These are phyloP conservation scores for Metschnikowia lochheadii DNA, from an alignment of 805 yeast species.

Conservation along the genomic window DNA sequence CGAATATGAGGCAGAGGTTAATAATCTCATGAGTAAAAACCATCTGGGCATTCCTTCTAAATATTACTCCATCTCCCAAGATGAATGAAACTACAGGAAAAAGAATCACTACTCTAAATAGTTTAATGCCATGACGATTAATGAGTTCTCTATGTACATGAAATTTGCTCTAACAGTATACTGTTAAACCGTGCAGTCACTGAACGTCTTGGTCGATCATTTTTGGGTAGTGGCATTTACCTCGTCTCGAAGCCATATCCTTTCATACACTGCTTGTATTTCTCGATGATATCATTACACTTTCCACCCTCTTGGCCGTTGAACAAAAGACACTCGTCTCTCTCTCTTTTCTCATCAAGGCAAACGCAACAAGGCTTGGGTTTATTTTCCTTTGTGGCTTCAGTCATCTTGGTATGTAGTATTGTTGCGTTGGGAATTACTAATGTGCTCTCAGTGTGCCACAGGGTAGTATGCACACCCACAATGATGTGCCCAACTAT, in stretches of 20 bases:
- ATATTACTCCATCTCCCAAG: background rate
- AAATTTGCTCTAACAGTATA: background rate
- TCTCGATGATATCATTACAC: constrained; percentile 65
- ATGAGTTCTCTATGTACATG: constrained; percentile 1
- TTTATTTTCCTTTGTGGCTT: constrained; percentile 34
- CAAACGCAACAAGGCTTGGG: constrained; percentile 98
- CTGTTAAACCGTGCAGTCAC: background rate
- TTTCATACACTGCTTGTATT: constrained; percentile 86
- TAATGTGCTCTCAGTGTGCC: constrained; percentile 1
- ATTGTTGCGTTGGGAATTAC: background rate
- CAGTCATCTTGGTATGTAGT: constrained; percentile 6
- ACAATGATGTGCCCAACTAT: background rate
- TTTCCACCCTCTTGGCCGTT: constrained; percentile 82
- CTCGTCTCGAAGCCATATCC: constrained; percentile 73
- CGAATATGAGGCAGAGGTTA: background rate
- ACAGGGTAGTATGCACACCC: constrained; percentile 2
- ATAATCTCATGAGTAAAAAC: background rate
- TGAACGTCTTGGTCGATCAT: background rate
- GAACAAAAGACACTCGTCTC: constrained; percentile 84
- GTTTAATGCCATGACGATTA: background rate
- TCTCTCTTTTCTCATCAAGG: constrained; percentile 67
- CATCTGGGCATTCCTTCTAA: background rate
- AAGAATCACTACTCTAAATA: background rate
- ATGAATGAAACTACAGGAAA: background rate
- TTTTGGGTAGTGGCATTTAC: constrained; percentile 4